Base-by-base conservation (phyloP, 495 filamentous ascomycete species). In the Talaromyces ruber region DNA sequence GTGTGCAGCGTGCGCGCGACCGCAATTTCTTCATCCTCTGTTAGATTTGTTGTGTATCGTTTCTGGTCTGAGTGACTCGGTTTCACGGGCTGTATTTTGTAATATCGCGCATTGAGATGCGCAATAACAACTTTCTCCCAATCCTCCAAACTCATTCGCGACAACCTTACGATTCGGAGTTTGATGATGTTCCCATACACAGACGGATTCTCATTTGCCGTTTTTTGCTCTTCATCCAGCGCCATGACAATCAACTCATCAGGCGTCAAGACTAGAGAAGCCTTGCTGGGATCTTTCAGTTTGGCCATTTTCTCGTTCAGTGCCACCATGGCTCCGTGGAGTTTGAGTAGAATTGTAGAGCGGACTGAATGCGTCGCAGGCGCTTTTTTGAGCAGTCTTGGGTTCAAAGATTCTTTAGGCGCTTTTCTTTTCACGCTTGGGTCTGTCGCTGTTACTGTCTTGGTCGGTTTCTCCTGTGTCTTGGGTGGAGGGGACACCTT, bases 161-260 rank as follows among this genome's bases (percentile, higher is more conserved):
- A 88, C 65, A 91, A 84, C 22, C 76, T 75, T 59, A 88, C 75
- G 62, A 97, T 90, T 22, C 85, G 84, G 64, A 88, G 86, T 66
- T 90, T 93, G 69, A 98, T 85, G 8, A 91, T 72, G 68, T 93
- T 94, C 3, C 79, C 76, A 66, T 99, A 98, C 64, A 97, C 85
- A 21, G 75, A 65, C 0, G 79, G 75, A 60, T 85, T 85, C 12
- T 86, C 82, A 7, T 72, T 83, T 1, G 92, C 92, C 26, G 86
- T 72, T 59, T 83, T 86, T 67, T 96, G 86, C 72, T 99, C 94
- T 59, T 92, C 86, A 64, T 97, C 91, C 2, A 97, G 76, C 2
- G 91, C 88, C 71, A 89, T 82, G 43, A 81, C 82, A 7, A 96
- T 85, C 24, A 98, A 76, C 62, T 90, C 85, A 65, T 91, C 84